These are phyloP conservation scores for Chaetomiaceae sp. DNA, from an alignment of 2,329 filamentous ascomycete genomes.

Conservation along the genomic window DNA sequence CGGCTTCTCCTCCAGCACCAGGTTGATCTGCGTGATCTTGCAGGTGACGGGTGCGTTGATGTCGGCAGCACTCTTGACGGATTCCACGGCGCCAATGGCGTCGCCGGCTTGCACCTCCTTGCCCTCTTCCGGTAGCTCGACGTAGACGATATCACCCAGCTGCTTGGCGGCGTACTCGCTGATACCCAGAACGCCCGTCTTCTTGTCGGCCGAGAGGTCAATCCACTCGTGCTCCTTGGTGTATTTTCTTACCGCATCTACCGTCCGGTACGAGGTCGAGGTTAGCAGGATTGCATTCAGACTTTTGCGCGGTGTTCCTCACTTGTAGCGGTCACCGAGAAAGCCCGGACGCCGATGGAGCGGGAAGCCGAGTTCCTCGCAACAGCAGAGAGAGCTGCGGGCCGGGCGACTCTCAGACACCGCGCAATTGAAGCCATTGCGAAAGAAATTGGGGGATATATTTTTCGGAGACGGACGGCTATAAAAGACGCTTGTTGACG, in stretches of 20 bases:
- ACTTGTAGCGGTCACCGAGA: conserved; percentile 45
- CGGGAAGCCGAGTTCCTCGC: conserved; percentile 35
- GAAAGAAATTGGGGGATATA: conserved; percentile 11
- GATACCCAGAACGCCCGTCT: conserved; percentile 78
- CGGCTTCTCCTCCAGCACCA: conserved; percentile 75
- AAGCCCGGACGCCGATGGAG: conserved; percentile 39
- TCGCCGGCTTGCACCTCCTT: conserved; percentile 71
- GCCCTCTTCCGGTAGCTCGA: conserved; percentile 78
- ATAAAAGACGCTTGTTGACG: conserved; percentile 1
- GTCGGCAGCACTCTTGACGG: conserved; percentile 96
- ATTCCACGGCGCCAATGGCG: conserved; percentile 90
- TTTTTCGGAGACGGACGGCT: neutral
- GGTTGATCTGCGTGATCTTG: conserved; percentile 70
- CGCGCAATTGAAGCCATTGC: conserved; percentile 60
- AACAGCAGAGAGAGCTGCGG: conserved; percentile 41
- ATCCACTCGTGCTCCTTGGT: conserved; percentile 99
- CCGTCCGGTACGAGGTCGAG: conserved; percentile 30
- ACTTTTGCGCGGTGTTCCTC: conserved; percentile 31
- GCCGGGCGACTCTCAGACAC: conserved; percentile 48
- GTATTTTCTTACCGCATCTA: conserved; percentile 73
- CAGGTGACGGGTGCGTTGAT: conserved; percentile 86
- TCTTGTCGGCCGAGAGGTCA: conserved; percentile 77
- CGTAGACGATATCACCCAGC: conserved; percentile 94
- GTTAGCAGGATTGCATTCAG: conserved; percentile 13
- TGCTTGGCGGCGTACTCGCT: conserved; percentile 86